A percentile compares a stretch with the other conserved stretches of the same genome.
Conservation (phyloP, 139 green algal genomes). For the Haematococcus lacustris region DNA sequence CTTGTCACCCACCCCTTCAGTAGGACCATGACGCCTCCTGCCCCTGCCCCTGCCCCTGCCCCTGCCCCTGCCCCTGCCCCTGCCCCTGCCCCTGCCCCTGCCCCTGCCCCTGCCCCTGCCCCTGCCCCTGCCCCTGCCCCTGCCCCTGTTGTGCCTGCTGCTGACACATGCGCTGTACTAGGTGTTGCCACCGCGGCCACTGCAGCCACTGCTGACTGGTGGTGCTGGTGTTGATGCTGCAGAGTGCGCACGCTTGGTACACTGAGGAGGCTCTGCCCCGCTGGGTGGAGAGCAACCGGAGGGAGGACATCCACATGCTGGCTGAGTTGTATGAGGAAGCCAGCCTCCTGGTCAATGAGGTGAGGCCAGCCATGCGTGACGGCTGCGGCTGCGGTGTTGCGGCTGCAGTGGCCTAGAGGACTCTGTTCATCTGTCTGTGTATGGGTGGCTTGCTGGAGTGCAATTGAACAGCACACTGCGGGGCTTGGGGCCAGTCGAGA, state of each 20-base stretch:
- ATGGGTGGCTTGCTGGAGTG: not conserved
- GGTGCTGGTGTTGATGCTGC: not conserved
- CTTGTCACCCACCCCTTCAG: too few species aligned
- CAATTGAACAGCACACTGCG: not conserved
- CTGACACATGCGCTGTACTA: too few species aligned
- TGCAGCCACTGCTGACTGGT: too few species aligned
- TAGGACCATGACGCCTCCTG: too few species aligned
- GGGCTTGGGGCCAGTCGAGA: too few species aligned
- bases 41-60: too few species aligned
- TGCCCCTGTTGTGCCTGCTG: too few species aligned
- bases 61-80: too few species aligned
- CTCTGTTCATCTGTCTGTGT: not conserved
- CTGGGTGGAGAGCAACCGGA: slow-evolving; percentile 16
- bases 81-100: too few species aligned
- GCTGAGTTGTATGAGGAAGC: slow-evolving; percentile 20
- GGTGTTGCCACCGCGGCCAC: not conserved
- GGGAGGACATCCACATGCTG: slow-evolving; percentile 20
- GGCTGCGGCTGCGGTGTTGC: too few species aligned
- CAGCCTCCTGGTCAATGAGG: slow-evolving; percentile 14
- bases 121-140: too few species aligned
- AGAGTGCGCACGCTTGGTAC: slow-evolving; percentile 14
- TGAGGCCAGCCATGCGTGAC: slow-evolving; percentile 1
- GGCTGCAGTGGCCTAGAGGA: not conserved
- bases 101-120: too few species aligned
- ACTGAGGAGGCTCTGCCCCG: slow-evolving; percentile 11